Evolutionary conservation across 2,329 filamentous ascomycete genomes (phyloP).

Genomic region (Botryotinia globosa): DNA sequence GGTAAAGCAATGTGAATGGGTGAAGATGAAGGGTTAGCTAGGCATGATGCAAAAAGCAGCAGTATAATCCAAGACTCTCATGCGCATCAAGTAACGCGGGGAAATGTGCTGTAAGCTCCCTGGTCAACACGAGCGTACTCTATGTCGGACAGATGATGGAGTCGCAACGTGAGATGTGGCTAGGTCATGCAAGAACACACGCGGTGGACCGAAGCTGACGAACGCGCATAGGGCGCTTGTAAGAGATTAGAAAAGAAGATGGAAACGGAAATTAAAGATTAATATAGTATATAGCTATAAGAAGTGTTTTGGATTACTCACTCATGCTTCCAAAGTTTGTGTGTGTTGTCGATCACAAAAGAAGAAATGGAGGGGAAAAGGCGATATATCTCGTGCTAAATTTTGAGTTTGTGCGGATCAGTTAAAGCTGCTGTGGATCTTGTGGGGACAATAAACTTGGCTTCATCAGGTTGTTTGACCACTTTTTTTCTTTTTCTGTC

Average conservation of each 20-base stretch:
- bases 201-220: slow-evolving; percentile 8
- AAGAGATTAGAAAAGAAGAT: background rate
- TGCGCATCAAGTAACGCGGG: slow-evolving; percentile 14
- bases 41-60: slow-evolving; percentile 11
- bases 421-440: background rate
- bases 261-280: background rate
- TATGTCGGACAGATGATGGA: slow-evolving; percentile 19
- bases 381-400: background rate
- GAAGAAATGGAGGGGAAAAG: background rate
- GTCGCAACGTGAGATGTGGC: slow-evolving; percentile 20
- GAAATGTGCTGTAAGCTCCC: slow-evolving; percentile 19
- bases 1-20: slow-evolving; percentile 4
- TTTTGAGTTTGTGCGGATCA: slow-evolving; percentile 8
- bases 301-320: slow-evolving; percentile 2
- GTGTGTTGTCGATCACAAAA: background rate
- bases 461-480: background rate
- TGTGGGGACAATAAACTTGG: background rate
- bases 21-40: slow-evolving; percentile 11
- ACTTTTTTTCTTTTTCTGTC: background rate
- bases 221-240: slow-evolving; percentile 20
- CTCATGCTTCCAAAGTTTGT: background rate
- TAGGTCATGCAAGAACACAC: slow-evolving; percentile 19
- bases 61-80: slow-evolving; percentile 8
- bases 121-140: slow-evolving; percentile 7
- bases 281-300: background rate